A percentile compares a stretch with the other conserved stretches of the same genome.
phyloP scores from a whole-genome alignment of 2,329 filamentous ascomycete species.

The Xylaria sp. region DNA sequence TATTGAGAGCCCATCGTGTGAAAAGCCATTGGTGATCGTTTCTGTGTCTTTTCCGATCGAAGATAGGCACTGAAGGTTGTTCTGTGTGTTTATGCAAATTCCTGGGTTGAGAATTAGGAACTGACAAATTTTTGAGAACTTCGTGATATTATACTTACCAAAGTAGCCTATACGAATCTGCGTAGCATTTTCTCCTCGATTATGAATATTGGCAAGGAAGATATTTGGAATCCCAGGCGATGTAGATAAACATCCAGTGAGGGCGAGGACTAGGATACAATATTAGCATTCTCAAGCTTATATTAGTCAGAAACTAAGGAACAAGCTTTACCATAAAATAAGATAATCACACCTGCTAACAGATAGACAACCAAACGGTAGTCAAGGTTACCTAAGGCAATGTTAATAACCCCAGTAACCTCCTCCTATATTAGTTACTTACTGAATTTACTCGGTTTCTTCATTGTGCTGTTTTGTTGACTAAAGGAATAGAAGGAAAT shows the following conservation, averaged over 20 bases:
- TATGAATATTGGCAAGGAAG: neutral
- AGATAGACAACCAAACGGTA: neutral
- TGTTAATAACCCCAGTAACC: neutral
- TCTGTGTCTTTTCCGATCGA: neutral
- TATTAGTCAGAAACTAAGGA: neutral
- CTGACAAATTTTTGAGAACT: neutral
- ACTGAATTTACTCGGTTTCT: neutral
- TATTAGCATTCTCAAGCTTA: neutral
- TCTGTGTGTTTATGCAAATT: neutral
- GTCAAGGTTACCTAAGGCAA: neutral
- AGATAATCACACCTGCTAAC: neutral
- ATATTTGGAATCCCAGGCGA: conserved; percentile 5
- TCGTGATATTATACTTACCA: neutral
- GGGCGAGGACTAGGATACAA: neutral
- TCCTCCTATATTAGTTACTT: neutral
- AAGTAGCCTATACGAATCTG: conserved; percentile 3
- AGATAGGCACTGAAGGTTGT: neutral
- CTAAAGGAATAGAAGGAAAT: neutral
- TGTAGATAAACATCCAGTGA: conserved; percentile 5
- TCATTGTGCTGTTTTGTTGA: neutral
- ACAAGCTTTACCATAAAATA: conserved; percentile 8
- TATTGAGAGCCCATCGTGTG: neutral
- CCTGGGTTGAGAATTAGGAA: neutral
- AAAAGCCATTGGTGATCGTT: neutral
- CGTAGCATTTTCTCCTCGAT: neutral